phyloP scores from a whole-genome alignment of 2,329 filamentous ascomycete genomes.

The Cladosporium sp. region DNA sequence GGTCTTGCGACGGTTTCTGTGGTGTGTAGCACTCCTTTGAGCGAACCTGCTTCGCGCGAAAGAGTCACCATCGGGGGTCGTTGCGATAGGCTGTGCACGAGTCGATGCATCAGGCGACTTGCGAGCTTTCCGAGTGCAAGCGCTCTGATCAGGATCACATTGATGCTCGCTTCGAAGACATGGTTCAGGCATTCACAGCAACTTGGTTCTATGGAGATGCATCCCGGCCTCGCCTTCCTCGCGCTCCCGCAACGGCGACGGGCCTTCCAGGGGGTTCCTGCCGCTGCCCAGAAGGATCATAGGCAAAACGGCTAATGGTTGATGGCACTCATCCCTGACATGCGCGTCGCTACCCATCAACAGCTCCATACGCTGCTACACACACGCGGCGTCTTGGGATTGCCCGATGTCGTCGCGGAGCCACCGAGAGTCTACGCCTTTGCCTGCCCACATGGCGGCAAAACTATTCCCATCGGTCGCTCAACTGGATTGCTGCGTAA shows the following conservation, averaged over 20 bases:
- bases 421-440: constrained; percentile 2
- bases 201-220: background rate
- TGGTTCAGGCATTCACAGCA: too few species aligned
- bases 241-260: constrained; percentile 4
- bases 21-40: too few species aligned
- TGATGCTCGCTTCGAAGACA: too few species aligned
- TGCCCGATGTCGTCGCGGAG: background rate
- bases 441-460: constrained; percentile 3
- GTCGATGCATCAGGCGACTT: too few species aligned
- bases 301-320: constrained; percentile 5
- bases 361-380: background rate
- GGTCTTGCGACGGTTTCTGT: too few species aligned
- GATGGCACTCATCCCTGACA: constrained; percentile 2
- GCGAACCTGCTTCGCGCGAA: too few species aligned
- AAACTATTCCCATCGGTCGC: background rate
- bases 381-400: background rate
- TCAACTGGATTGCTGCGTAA: background rate
- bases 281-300: constrained; percentile 1
- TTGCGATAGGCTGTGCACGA: too few species aligned
- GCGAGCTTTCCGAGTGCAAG: too few species aligned
- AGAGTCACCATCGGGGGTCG: too few species aligned
- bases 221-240: background rate
- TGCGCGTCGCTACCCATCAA: constrained; percentile 3
- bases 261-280: constrained; percentile 9
- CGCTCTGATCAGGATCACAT: too few species aligned